Evolutionary conservation across 352 stramenopile genomes (phyloP), one percentile per base, ranked within the genome.

Genomic region (Ophiocytium majus): DNA sequence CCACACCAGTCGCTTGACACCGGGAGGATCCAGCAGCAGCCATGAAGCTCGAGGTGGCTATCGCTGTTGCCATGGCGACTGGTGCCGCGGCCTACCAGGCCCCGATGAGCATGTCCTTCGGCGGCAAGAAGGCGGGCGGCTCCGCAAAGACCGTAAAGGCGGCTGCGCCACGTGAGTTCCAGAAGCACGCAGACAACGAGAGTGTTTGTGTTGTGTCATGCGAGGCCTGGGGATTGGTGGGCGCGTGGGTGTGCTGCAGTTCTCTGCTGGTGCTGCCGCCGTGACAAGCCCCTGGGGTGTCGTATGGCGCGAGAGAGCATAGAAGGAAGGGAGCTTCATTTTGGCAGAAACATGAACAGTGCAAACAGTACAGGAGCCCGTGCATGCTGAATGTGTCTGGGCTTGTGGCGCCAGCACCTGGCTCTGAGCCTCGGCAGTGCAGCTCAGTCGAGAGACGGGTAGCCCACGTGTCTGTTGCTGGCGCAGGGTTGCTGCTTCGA

Each of bases 81-180:
- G n/a, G n/a, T n/a, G n/a, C n/a, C n/a, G 32, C 36, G 19, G 75
- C 75, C 31, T 81, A 63, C 75, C 75, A 81, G 36, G 75, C 75
- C 37, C 75, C 75, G 5, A n/a, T n/a, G n/a, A 17, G 10, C 36
- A 81, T 81, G 75, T 14, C 49, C 1, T 81, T 81, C 36, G 71
- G 71, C 10, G 32, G 75, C 1, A 81, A 81, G 75, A 81, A 81
- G 36, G 34, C 31, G 5, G 64, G 64, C 34, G 57, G 57, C 31
- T 19, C 10, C 10, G 31, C 36, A 10, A 81, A 81, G 75, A 81
- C 75, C 49, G 75, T 33, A 14, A 81, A 81, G 75, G 34, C 1
- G 31, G 9, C 10, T 5, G 31, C 10, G 49, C 75, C 75, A 81
- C 75, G 75, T 81, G 36, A 81, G 75, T 81, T 5, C 31, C 32